Evolutionary conservation across 1,284 basidiomycete species (phyloP).

Genomic region (Ganoderma sinense): DNA sequence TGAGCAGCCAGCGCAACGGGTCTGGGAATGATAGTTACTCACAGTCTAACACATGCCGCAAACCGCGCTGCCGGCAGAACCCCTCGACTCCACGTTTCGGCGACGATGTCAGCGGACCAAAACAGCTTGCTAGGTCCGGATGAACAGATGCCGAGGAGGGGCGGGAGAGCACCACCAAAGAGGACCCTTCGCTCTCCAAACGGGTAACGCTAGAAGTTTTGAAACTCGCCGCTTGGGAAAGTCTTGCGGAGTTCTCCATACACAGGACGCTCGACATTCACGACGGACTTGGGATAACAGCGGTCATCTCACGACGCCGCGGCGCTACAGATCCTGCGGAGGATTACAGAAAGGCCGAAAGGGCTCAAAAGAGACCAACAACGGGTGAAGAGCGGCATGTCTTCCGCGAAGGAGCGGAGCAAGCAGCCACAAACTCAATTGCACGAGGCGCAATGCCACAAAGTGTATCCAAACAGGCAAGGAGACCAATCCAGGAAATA

Average conservation of each 20-base stretch:
- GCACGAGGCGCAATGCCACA: constrained; percentile 13
- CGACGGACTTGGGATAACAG: constrained; percentile 5
- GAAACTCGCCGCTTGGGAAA: constrained; percentile 1
- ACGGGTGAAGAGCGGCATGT: neutral
- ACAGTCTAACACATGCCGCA: constrained; percentile 9
- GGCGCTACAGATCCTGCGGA: constrained; percentile 6
- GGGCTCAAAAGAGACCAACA: constrained; percentile 3
- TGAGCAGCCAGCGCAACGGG: constrained; percentile 8
- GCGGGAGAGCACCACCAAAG: constrained; percentile 11
- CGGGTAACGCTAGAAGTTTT: constrained; percentile 18
- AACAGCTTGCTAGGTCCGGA: neutral
- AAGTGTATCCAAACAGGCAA: constrained; percentile 8
- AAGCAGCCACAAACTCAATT: constrained; percentile 8
- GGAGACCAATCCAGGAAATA: neutral
- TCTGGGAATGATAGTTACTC: constrained; percentile 4
- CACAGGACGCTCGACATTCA: neutral
- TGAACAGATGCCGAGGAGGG: constrained; percentile 2
- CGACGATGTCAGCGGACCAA: neutral
- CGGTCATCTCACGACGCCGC: constrained; percentile 1
- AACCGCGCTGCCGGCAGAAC: neutral
- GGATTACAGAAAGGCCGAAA: constrained; percentile 3
- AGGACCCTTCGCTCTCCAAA: constrained; percentile 1
- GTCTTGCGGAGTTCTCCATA: neutral
- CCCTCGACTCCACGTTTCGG: neutral
- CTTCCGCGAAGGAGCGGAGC: neutral